These are phyloP conservation scores for Vaccinium macrocarpon DNA, from an alignment of 148 eudicot genomes.

Conservation along the genomic window DNA sequence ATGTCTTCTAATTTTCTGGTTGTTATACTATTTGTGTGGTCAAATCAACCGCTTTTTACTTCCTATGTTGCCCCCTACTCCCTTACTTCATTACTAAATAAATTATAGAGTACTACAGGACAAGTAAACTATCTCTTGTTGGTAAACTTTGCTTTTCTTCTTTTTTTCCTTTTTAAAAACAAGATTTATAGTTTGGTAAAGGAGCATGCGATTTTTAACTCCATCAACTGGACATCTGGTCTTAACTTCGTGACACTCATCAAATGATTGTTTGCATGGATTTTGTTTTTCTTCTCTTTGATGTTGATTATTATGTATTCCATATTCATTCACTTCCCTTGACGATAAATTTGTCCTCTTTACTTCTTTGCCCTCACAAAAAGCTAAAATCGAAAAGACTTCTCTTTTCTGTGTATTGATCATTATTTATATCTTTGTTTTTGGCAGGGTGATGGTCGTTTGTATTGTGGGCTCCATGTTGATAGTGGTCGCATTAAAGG, in stretches of 20 bases:
- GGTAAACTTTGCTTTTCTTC: not conserved
- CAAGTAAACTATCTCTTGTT: not conserved
- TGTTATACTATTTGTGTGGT: not conserved
- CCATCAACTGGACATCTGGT: not conserved
- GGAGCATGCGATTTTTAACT: not conserved
- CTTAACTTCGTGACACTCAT: not conserved
- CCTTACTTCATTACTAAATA: not conserved
- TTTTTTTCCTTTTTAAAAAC: not conserved
- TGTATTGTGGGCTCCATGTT: slow-evolving; percentile 88
- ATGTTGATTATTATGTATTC: not conserved
- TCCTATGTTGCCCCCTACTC: not conserved
- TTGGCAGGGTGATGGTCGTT: slow-evolving; percentile 82
- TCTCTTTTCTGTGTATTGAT: not conserved
- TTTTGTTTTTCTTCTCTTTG: not conserved
- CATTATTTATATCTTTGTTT: not conserved
- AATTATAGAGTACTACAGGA: not conserved
- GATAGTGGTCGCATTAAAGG: slow-evolving; percentile 95
- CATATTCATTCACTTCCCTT: not conserved
- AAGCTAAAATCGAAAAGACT: not conserved
- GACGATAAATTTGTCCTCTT: not conserved
- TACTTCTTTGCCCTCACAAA: not conserved
- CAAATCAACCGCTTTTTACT: not conserved
- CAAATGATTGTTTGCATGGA: not conserved
- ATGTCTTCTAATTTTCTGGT: slow-evolving; percentile 1
- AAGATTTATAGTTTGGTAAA: not conserved